These are phyloP conservation scores for Penicillium sp. DNA, from an alignment of 2,329 filamentous ascomycete genomes.

Conservation along the genomic window DNA sequence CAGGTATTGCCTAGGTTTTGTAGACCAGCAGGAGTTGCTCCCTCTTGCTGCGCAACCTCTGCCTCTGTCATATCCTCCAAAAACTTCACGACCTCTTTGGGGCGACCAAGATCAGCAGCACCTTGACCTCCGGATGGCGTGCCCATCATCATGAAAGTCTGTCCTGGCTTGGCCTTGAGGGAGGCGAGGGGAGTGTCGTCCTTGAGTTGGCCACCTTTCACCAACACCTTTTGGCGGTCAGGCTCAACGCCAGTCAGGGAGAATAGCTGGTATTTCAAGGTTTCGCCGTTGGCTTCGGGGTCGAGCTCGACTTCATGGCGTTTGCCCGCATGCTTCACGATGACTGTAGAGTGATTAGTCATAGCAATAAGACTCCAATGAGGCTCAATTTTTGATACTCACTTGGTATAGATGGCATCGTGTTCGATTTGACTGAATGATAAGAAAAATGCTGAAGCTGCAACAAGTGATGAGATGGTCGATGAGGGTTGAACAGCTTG, in stretches of 20 bases:
- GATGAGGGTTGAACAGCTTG: conserved; percentile 28
- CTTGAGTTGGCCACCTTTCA: conserved; percentile 94
- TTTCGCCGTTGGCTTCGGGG: conserved; percentile 80
- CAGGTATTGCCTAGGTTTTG: conserved; percentile 97
- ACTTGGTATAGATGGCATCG: conserved; percentile 65
- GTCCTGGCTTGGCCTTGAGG: conserved; percentile 82
- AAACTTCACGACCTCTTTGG: conserved; percentile 84
- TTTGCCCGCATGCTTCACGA: conserved; percentile 94
- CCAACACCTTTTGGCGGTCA: conserved; percentile 91
- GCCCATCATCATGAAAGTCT: conserved; percentile 96
- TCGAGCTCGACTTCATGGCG: conserved; percentile 95
- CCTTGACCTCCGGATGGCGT: conserved; percentile 73
- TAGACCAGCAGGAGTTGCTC: conserved; percentile 85
- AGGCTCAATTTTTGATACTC: conserved; percentile 30
- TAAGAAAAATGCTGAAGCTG: conserved; percentile 3
- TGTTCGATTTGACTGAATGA: conserved; percentile 15
- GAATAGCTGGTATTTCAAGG: conserved; percentile 94
- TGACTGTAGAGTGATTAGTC: conserved; percentile 62
- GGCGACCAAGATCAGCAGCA: conserved; percentile 66
- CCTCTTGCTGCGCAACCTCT: conserved; percentile 80
- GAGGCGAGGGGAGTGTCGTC: conserved; percentile 88
- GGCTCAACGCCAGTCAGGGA: conserved; percentile 96
- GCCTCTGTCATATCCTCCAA: conserved; percentile 98
- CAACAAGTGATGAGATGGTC: conserved; percentile 19
- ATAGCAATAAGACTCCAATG: neutral